Evolutionary conservation across 2,329 filamentous ascomycete genomes (phyloP).

Genomic region (Pyrenochaeta sp.): DNA sequence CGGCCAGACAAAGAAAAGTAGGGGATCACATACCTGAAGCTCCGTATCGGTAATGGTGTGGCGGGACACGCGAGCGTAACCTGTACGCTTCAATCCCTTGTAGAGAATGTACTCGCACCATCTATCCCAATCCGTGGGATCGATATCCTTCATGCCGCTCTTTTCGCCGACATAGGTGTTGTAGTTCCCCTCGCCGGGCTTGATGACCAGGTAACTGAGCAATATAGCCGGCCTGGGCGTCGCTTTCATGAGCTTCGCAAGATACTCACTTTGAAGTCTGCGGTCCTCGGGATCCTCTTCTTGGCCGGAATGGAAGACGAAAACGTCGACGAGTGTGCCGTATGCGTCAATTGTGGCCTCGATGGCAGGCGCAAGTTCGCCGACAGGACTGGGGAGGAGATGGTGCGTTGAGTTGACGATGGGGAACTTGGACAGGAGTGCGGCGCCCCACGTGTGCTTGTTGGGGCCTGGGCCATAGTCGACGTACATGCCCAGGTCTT

Average conservation of each 20-base stretch:
- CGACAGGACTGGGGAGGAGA: constrained; percentile 89
- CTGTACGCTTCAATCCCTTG: constrained; percentile 84
- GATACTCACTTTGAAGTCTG: constrained; percentile 83
- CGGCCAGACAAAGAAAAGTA: constrained; percentile 1
- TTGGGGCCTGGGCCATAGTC: constrained; percentile 97
- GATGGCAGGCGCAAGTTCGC: constrained; percentile 94
- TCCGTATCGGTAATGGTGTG: constrained; percentile 97
- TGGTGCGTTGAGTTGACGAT: constrained; percentile 98
- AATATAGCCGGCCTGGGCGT: constrained; percentile 82
- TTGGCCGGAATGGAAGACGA: constrained; percentile 98
- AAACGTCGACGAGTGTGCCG: constrained; percentile 87
- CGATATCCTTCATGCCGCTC: constrained; percentile 95
- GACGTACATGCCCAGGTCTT: constrained; percentile 98
- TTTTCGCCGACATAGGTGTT: constrained; percentile 88
- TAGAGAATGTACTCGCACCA: constrained; percentile 99
- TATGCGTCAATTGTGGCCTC: constrained; percentile 96
- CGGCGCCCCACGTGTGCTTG: constrained; percentile 98
- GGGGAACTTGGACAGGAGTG: constrained; percentile 94
- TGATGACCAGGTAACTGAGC: constrained; percentile 91
- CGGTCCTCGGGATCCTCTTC: constrained; percentile 96
- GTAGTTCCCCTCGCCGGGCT: constrained; percentile 92
- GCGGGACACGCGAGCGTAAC: constrained; percentile 88
- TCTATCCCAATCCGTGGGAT: constrained; percentile 90
- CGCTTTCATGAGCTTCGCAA: constrained; percentile 86
- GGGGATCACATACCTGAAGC: constrained; percentile 83